phyloP scores from a whole-genome alignment of 192 early-diverging fungal species.

The Pecoramyces ruminantium region DNA sequence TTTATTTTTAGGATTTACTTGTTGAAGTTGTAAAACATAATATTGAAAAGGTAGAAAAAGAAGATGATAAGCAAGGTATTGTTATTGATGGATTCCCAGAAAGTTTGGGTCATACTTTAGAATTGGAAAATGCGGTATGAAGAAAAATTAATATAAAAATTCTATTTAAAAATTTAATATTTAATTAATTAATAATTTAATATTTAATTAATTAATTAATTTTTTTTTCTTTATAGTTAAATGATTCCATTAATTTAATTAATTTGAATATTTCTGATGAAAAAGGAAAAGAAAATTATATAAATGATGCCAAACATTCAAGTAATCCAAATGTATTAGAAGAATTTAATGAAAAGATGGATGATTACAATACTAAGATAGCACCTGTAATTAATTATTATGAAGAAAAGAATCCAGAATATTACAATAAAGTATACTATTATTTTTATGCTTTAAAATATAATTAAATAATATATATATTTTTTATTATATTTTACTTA shows the following conservation, averaged over 20 bases:
- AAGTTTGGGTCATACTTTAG: background rate
- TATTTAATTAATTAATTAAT: too few species aligned
- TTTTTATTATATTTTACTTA: too few species aligned
- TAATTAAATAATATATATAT: too few species aligned
- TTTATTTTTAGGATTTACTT: background rate
- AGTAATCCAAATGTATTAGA: background rate
- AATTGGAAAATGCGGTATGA: background rate
- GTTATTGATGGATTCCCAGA: background rate
- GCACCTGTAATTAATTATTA: background rate
- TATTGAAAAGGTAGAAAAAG: background rate
- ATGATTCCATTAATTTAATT: background rate
- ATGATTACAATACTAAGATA: background rate
- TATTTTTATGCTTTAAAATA: too few species aligned
- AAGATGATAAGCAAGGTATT: background rate
- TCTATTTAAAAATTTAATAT: too few species aligned
- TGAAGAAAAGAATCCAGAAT: background rate
- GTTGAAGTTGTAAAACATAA: background rate
- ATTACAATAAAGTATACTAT: background rate
- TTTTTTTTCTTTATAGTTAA: background rate
- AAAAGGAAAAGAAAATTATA: background rate
- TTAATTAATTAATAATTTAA: too few species aligned
- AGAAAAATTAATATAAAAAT: too few species aligned
- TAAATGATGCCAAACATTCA: background rate
- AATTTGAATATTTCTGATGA: background rate
- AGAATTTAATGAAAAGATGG: background rate